Evolutionary conservation across 345 rosid species (phyloP), one percentile per base, ranked within the genome.

Genomic region (Mercurialis annua): DNA sequence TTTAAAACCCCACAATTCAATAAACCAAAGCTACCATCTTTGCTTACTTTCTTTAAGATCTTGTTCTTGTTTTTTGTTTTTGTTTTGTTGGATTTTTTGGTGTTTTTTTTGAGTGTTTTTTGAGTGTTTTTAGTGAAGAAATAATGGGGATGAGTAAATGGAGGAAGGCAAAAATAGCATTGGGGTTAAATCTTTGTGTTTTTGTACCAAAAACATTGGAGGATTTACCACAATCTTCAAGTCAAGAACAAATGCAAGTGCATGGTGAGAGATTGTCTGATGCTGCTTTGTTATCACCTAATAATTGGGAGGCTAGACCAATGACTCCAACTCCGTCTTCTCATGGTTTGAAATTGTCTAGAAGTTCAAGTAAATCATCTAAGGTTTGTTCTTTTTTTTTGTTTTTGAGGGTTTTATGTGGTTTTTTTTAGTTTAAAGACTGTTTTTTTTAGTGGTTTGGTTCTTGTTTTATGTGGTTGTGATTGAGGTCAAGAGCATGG

Each of bases 291-390:
- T 86, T 94, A 51, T 81, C 96, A 65, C 90, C 97, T 69, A 71
- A 74, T 16, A 81, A 66, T 44, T 79, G 81, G 88, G 90, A 79
- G 43, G 50, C 79, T 21, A 80, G 83, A 73, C 97, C 98, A 40
- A 81, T 82, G 92, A 88, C 97, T 18, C 94, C 97, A 4, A 70
- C 87, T 23, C 87, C 92, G 2, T 85, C 98, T 70, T 90, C 98
- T 67, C 81, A 81, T 57, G 94, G 89, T 49, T 74, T 85, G 56
- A 90, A 81, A 72, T 66, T 86, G 60, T 76, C 89, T 67, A 86
- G 74, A 81, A 94, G 85, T 49, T 62, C 76, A 69, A 90, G 91
- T 84, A 89, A 86, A 78, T 87, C 98, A 21, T 87, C 96, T 20
- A 89, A 90, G 97, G 98, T 93, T 76, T 73, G 77, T 72, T 50